A percentile compares a stretch with the other conserved stretches of the same genome.
These are phyloP conservation scores for Fusarium domesticum DNA, from an alignment of 2,329 filamentous ascomycete genomes.

Conservation along the genomic window DNA sequence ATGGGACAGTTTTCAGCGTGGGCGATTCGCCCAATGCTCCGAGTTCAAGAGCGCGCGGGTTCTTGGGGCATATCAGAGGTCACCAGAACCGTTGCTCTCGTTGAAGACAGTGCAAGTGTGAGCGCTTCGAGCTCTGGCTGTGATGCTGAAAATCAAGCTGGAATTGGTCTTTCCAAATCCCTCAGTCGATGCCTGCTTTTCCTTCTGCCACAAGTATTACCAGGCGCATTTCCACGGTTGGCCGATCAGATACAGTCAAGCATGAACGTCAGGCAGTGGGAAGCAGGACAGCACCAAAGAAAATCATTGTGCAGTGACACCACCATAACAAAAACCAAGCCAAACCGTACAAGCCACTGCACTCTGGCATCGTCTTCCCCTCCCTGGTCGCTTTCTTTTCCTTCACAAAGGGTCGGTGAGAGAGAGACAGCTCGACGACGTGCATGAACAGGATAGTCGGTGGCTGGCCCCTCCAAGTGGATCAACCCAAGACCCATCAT, in stretches of 20 bases:
- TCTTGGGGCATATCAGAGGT: slow-evolving; percentile 15
- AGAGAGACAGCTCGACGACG: slow-evolving; percentile 28
- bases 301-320: slow-evolving; percentile 10
- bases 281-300: slow-evolving; percentile 1
- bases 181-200: too few species aligned
- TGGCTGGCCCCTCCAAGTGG: slow-evolving; percentile 26
- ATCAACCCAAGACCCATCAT: slow-evolving; percentile 16
- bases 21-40: slow-evolving; percentile 14
- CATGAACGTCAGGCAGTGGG: too few species aligned
- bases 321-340: slow-evolving; percentile 7
- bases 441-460: slow-evolving; percentile 35
- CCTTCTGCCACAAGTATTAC: too few species aligned
- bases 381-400: slow-evolving; percentile 11
- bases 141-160: too few species aligned
- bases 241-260: too few species aligned
- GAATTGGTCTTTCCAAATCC: too few species aligned
- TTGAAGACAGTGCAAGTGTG: neutral
- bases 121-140: too few species aligned
- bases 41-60: slow-evolving; percentile 10
- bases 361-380: slow-evolving; percentile 19
- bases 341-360: slow-evolving; percentile 13
- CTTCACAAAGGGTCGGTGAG: slow-evolving; percentile 29
- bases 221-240: too few species aligned
- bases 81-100: too few species aligned
- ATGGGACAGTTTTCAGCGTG: slow-evolving; percentile 27